phyloP scores from a whole-genome alignment of 1,139 yeast species.

The Neolecta irregularis region DNA sequence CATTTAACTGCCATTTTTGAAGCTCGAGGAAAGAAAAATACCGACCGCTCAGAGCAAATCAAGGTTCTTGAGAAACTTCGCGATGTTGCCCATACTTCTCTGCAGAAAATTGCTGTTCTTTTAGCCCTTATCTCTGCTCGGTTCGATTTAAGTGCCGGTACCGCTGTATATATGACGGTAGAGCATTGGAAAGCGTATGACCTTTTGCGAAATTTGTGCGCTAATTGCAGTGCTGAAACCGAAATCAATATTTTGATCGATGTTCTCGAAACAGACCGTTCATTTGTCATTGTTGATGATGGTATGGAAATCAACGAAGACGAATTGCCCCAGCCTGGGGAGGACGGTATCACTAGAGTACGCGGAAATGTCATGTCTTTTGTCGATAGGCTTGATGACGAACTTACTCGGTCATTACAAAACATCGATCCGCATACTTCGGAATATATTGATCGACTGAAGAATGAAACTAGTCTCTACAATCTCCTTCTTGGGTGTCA shows the following conservation, averaged over 20 bases:
- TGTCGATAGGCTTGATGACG: slow-evolving; percentile 90
- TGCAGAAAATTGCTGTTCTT: slow-evolving; percentile 64
- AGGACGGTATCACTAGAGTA: slow-evolving; percentile 47
- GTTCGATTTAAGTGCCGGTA: slow-evolving; percentile 55
- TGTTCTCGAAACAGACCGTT: slow-evolving; percentile 48
- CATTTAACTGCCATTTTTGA: slow-evolving; percentile 65
- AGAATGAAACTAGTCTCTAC: slow-evolving; percentile 71
- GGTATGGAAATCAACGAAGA: slow-evolving; percentile 65
- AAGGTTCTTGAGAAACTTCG: slow-evolving; percentile 51
- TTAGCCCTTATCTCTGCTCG: slow-evolving; percentile 76
- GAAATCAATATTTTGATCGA: slow-evolving; percentile 51
- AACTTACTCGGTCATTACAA: slow-evolving; percentile 74
- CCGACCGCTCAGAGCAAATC: slow-evolving; percentile 71
- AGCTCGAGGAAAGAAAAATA: slow-evolving; percentile 89
- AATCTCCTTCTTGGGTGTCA: slow-evolving; percentile 70
- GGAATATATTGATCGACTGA: slow-evolving; percentile 80
- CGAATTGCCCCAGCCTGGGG: slow-evolving; percentile 41
- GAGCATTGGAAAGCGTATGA: slow-evolving; percentile 60
- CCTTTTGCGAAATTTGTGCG: neutral
- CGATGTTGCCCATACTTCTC: slow-evolving; percentile 37
- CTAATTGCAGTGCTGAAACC: slow-evolving; percentile 20
- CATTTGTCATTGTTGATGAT: slow-evolving; percentile 60
- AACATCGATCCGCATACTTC: slow-evolving; percentile 88
- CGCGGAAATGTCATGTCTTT: slow-evolving; percentile 75
- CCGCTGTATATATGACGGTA: slow-evolving; percentile 58